Conservation (phyloP, 108 stramenopile genomes). For the Skeletonema menzelii region DNA sequence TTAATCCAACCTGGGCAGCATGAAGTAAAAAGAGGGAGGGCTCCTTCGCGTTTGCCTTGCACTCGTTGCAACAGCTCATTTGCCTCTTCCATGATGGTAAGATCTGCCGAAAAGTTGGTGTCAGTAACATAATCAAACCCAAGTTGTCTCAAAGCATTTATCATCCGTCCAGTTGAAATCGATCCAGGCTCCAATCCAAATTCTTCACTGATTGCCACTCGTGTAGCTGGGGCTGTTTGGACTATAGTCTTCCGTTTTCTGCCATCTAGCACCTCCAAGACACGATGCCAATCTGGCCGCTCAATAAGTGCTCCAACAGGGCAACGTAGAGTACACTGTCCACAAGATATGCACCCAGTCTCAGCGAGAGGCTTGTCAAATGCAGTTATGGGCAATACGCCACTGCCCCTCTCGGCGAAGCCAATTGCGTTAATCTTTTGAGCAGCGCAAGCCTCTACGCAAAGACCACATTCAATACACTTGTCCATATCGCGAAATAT, state of each 20-base stretch:
- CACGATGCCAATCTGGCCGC: conserved; percentile 48
- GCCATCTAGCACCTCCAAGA: conserved; percentile 42
- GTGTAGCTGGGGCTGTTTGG: conserved; percentile 51
- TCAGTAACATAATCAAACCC: conserved; percentile 60
- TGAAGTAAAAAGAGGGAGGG: conserved; percentile 52
- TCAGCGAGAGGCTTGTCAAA: conserved; percentile 45
- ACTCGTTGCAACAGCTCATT: conserved; percentile 52
- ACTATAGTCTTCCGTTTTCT: conserved; percentile 25
- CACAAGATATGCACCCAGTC: conserved; percentile 55
- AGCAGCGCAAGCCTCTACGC: conserved; percentile 43
- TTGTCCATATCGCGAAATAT: conserved; percentile 46
- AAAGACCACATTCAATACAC: conserved; percentile 55
- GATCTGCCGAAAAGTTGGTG: conserved; percentile 57
- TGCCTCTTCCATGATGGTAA: conserved; percentile 66
- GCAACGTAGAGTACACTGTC: conserved; percentile 51
- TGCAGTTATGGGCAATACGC: conserved; percentile 38
- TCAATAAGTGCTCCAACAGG: conserved; percentile 54
- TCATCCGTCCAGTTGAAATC: conserved; percentile 36
- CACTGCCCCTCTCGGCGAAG: conserved; percentile 41
- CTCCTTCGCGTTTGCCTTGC: conserved; percentile 29
- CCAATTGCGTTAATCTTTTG: conserved; percentile 48
- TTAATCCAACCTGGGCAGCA: conserved; percentile 70
- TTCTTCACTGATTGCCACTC: conserved; percentile 53
- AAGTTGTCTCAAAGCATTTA: conserved; percentile 33
- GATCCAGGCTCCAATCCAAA: conserved; percentile 51